Evolutionary conservation across 108 stramenopile genomes (phyloP), one percentile per base, ranked within the genome.

Genomic region (Stephanodiscus triporus): DNA sequence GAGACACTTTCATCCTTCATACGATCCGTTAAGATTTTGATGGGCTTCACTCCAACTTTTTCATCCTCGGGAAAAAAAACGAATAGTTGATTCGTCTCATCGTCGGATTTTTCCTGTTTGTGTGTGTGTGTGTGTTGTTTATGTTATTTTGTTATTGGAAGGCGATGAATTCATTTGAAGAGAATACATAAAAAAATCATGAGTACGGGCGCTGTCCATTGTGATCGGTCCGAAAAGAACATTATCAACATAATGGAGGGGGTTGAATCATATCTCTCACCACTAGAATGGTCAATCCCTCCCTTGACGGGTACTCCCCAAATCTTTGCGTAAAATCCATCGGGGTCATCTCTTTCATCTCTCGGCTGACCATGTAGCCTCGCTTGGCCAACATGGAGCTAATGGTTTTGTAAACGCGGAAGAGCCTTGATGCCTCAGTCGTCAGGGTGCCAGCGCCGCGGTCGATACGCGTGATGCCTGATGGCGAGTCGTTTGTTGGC

Each of bases 31-130:
- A 95, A 92, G 9, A 88, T 89, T 78, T 96, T 95, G 72, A 96
- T 96, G 23, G 92, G 94, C 72, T 94, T 95, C 22, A 97, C 96
- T 50, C 95, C 96, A 11, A 97, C 93, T 75, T 96, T 97, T 81
- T 97, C 96, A 36, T 97, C 97, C 68, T 96, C 94, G 23, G 97
- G 95, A 73, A 98, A 97, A 77, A 96, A 97, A 20, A 97, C 95
- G 70, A 98, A 95, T 26, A 97, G 78, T 84, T 96, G 91, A 76
- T 94, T 82, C 45, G 80, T 76, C 78, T 95, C 91, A 74, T 95
- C 93, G 65, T 94, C 93, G 27, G 91, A 88, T 83, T 94, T 91
- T 87, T 91, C 94, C 86, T 88, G 36, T 75, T 55, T 55, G n/a
- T n/a, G n/a, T n/a, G n/a, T n/a, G n/a, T 27, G 67, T 67, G 53